Conservation (phyloP, 139 green algal species). For the Eudorina sp. region DNA sequence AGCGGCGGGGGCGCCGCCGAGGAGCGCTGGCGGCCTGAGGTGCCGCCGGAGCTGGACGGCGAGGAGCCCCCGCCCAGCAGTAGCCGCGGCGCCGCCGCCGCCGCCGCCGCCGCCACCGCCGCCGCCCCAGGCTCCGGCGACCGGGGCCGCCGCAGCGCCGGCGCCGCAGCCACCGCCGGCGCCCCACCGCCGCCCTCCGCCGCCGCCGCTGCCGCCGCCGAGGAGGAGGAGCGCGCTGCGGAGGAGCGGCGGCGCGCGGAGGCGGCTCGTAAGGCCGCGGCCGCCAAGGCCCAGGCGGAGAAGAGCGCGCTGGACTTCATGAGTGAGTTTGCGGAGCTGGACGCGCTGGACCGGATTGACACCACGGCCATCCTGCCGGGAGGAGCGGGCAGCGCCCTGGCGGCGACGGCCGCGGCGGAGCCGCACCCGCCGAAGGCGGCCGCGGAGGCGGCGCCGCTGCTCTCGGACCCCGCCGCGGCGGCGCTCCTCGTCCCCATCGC, state of each 20-base stretch:
- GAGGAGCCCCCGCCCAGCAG: not conserved
- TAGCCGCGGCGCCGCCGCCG: not conserved
- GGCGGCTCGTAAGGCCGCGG: not conserved
- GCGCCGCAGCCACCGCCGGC: too few relatives aligned
- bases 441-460: slow-evolving; percentile 9
- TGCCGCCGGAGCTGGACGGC: slow-evolving; percentile 22
- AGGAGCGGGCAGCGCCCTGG: not conserved
- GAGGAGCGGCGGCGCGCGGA: slow-evolving; percentile 13
- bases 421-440: not conserved
- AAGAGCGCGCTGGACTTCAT: slow-evolving; percentile 40
- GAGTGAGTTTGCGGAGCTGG: slow-evolving; percentile 24
- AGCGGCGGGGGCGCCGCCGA: not conserved
- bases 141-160: not conserved
- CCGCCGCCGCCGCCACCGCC: not conserved
- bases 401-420: not conserved
- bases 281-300: not conserved
- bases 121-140: not conserved
- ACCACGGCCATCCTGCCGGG: slow-evolving; percentile 6
- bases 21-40: slow-evolving; percentile 35
- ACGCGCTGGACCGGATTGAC: slow-evolving; percentile 13
- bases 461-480: not conserved
- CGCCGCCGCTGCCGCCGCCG: slow-evolving; percentile 16
- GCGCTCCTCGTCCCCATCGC: too few relatives aligned
- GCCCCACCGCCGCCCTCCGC: not conserved
- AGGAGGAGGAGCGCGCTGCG: slow-evolving; percentile 5